Conservation (phyloP, 2,329 filamentous ascomycete genomes). For the Talaromyces sp. region DNA sequence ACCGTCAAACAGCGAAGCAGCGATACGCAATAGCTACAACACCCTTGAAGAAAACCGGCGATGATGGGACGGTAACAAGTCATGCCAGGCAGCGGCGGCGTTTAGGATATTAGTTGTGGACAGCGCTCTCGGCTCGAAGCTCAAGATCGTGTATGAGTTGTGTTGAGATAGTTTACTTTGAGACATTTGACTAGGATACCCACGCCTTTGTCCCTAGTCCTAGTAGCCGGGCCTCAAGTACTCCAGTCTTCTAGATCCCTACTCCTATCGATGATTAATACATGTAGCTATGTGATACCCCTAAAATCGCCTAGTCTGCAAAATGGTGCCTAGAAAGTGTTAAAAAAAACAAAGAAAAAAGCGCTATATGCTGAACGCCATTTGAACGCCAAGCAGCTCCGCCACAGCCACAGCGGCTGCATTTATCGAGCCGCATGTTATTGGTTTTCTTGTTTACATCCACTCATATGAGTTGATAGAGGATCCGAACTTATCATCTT, state of each 20-base stretch:
- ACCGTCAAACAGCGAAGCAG: background rate
- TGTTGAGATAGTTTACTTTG: slow-evolving; percentile 8
- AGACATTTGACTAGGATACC: slow-evolving; percentile 9
- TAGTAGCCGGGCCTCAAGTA: background rate
- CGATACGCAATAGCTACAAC: background rate
- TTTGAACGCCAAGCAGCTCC: background rate
- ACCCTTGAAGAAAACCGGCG: background rate
- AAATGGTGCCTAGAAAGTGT: too few species aligned
- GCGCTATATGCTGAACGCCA: background rate
- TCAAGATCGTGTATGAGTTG: background rate
- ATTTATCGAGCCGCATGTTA: background rate
- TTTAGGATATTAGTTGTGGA: slow-evolving; percentile 9
- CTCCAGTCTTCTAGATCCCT: background rate
- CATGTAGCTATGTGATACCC: background rate
- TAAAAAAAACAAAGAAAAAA: too few species aligned
- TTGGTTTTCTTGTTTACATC: background rate
- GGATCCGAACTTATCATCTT: background rate
- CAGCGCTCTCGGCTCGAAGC: background rate
- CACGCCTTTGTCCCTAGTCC: background rate
- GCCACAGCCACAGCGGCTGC: background rate
- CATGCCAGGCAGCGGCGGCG: background rate
- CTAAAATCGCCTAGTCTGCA: background rate
- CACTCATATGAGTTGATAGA: background rate
- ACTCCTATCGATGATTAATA: background rate
- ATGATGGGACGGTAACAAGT: background rate